Evolutionary conservation across 257 asterid species (phyloP), one percentile per base, ranked within the genome.

Genomic region (Cinchona pubescens): DNA sequence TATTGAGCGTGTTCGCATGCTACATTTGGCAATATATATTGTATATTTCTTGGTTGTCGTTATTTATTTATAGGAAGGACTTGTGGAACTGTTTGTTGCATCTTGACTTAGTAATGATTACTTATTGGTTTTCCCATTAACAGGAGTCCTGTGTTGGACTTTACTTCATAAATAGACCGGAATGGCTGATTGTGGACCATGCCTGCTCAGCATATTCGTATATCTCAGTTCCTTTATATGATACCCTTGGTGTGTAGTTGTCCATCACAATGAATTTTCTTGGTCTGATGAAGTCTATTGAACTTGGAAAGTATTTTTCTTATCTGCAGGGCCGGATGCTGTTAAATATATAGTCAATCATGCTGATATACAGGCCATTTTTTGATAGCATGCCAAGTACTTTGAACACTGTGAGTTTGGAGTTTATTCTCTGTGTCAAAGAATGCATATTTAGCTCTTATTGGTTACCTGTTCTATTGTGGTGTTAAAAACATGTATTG

Each of bases 61-160:
- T n/a, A 21, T 30, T 30, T 45, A 49, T 34, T 29, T 48, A 23
- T 60, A 59, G 45, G 30, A 72, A 61, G 18, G 23, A 30, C 15
- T 46, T 45, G 23, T 69, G 16, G 51, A 69, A 59, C 11, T 45
- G 66, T n/a, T 77, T 35, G 14, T 25, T 35, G n/a, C 5, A 15
- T 25, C 34, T 65, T 42, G n/a, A 40, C 12, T 15, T 15, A 23
- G 34, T 23, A 32, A 40, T 38, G 18, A 4, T 37, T 30, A 15
- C 13, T 37, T 53, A 53, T 48, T 66, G 37, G 43, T 37, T 65
- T 64, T 67, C 74, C 68, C 23, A 51, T 66, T 84, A 75, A 40
- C 95, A 94, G 99, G 97, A 92, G 82, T 88, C 92, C 74, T 77
- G 94, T 75, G 84, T 92, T 80, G 99, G 99, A 75, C 90, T 94